Evolutionary conservation across 1,284 basidiomycete genomes (phyloP).

Genomic region (Cutaneotrichosporon spelunceum): DNA sequence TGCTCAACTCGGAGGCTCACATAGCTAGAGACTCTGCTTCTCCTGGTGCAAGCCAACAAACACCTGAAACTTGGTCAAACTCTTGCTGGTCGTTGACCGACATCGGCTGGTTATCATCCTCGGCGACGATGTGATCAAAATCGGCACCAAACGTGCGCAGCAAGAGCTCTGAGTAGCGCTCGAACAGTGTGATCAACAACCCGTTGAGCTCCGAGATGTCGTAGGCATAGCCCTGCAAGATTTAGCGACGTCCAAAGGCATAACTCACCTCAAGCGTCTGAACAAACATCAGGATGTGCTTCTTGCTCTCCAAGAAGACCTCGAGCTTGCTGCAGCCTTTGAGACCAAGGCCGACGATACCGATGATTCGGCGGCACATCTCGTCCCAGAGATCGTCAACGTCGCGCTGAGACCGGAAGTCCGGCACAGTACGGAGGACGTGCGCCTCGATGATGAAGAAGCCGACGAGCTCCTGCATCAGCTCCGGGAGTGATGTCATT

Average conservation of each 20-base stretch:
- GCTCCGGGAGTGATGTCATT: conserved; percentile 56
- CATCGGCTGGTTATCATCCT: conserved; percentile 93
- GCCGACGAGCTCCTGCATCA: conserved; percentile 93
- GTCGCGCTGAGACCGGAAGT: conserved; percentile 81
- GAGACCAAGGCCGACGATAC: conserved; percentile 70
- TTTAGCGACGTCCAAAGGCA: conserved; percentile 15
- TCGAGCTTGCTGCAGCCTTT: conserved; percentile 76
- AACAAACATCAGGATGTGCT: conserved; percentile 78
- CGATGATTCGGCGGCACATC: conserved; percentile 72
- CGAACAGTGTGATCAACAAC: conserved; percentile 82
- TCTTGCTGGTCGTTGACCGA: conserved; percentile 69
- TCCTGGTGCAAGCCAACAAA: conserved; percentile 76
- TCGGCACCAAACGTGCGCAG: conserved; percentile 76
- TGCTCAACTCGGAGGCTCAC: conserved; percentile 53
- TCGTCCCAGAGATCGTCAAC: conserved; percentile 96
- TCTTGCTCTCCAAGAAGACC: conserved; percentile 78
- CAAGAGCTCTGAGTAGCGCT: conserved; percentile 80
- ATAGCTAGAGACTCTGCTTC: conserved; percentile 64
- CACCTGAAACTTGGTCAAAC: conserved; percentile 70
- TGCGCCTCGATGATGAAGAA: conserved; percentile 97
- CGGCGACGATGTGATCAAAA: conserved; percentile 75
- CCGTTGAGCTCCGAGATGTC: conserved; percentile 77
- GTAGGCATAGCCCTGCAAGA: conserved; percentile 72
- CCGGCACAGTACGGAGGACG: conserved; percentile 76
- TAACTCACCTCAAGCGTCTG: conserved; percentile 81